A percentile compares a stretch with the other conserved stretches of the same genome.
phyloP scores from a whole-genome alignment of 2,329 filamentous ascomycete genomes.

The Ceratocystis alfenasii region DNA sequence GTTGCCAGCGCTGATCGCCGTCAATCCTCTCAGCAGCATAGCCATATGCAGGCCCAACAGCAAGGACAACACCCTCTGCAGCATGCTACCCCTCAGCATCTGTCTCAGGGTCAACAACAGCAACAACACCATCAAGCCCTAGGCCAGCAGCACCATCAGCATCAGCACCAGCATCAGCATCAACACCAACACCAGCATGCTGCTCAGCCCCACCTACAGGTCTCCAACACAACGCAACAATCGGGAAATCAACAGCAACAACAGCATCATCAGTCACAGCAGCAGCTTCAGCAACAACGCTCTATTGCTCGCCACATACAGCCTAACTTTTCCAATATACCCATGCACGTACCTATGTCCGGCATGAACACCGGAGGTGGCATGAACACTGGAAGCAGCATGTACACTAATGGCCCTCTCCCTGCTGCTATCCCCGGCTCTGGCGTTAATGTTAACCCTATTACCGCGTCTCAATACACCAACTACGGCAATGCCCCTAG shows the following conservation, averaged over 20 bases:
- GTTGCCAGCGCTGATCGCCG: constrained; percentile 39
- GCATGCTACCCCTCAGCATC: constrained; percentile 25
- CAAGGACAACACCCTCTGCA: constrained; percentile 24
- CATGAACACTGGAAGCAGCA: background rate
- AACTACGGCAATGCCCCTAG: constrained; percentile 18
- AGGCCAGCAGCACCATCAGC: constrained; percentile 6
- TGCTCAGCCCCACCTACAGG: background rate
- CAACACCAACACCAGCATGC: constrained; percentile 8
- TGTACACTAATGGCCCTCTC: constrained; percentile 3
- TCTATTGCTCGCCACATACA: constrained; percentile 4
- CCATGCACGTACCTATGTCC: background rate
- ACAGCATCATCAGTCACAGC: constrained; percentile 24
- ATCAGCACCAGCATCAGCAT: background rate
- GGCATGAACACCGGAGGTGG: constrained; percentile 1
- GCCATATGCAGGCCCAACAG: constrained; percentile 33
- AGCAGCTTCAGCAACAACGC: background rate
- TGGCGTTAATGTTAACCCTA: constrained; percentile 8
- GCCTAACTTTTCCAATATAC: constrained; percentile 4
- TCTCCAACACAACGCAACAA: constrained; percentile 23
- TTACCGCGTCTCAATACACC: constrained; percentile 2
- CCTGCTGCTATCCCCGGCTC: background rate
- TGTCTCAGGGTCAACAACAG: constrained; percentile 13
- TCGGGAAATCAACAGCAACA: constrained; percentile 30
- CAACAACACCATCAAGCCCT: background rate
- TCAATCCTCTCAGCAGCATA: constrained; percentile 28